These are phyloP conservation scores for Cryphonectria carpinicola DNA, from an alignment of 2,329 filamentous ascomycete species.

Conservation along the genomic window DNA sequence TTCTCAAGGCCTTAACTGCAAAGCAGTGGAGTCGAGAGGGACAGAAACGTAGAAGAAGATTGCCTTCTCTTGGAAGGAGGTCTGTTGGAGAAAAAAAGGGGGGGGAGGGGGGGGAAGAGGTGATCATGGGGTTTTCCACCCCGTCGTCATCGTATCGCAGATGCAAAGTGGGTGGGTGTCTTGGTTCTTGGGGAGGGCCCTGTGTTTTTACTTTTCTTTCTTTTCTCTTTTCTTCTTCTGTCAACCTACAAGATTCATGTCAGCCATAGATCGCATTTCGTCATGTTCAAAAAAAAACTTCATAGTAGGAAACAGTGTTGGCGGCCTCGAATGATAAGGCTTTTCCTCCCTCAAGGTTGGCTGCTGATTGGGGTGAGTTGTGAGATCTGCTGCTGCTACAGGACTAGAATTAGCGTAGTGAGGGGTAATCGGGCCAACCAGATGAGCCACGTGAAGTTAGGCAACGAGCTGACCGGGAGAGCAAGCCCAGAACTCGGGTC, in stretches of 20 bases:
- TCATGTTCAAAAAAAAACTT: background rate
- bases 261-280: background rate
- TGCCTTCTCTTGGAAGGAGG: background rate
- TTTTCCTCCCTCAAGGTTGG: background rate
- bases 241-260: background rate
- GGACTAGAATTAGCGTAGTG: background rate
- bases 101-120: background rate
- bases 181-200: background rate
- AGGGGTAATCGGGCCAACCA: slow-evolving; percentile 1
- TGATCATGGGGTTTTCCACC: too few species aligned
- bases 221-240: too few species aligned
- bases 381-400: background rate
- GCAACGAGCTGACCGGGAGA: background rate
- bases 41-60: background rate
- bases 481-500: background rate
- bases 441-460: background rate
- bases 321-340: background rate
- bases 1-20: background rate
- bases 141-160: background rate
- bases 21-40: background rate
- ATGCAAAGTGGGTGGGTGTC: background rate
- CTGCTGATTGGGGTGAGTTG: background rate
- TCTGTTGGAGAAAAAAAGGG: too few species aligned
- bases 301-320: background rate
- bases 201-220: background rate